Conservation (phyloP, 2,329 filamentous ascomycete genomes). For the Xenoacremonium recifei region DNA sequence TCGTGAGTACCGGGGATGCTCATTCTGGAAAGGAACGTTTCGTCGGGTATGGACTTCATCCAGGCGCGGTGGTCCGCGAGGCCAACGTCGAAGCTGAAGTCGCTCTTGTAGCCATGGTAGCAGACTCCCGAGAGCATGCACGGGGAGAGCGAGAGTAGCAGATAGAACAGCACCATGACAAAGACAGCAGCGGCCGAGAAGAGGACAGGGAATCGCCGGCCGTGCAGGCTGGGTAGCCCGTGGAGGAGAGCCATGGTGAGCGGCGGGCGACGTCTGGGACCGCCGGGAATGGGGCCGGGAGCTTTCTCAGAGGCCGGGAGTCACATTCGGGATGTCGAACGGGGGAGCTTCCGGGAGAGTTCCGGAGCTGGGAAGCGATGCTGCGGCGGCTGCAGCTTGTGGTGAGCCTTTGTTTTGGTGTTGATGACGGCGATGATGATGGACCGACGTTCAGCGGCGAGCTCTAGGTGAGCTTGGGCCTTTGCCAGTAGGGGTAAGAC, state of each 20-base stretch:
- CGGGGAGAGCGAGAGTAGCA: constrained; percentile 26
- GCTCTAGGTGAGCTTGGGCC: neutral
- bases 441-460: neutral
- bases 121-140: constrained; percentile 26
- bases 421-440: neutral
- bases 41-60: constrained; percentile 44
- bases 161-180: constrained; percentile 23
- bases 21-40: constrained; percentile 39
- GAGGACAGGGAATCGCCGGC: constrained; percentile 19
- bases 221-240: constrained; percentile 1
- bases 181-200: constrained; percentile 18
- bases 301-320: constrained; percentile 13
- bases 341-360: neutral
- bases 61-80: constrained; percentile 33
- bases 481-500: neutral
- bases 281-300: constrained; percentile 16
- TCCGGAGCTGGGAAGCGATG: neutral
- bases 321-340: constrained; percentile 23
- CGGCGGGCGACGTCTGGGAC: no score
- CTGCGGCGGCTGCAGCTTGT: neutral
- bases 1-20: constrained; percentile 54
- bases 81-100: constrained; percentile 43
- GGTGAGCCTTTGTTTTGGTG: neutral
- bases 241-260: constrained; percentile 8
- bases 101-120: constrained; percentile 28